A percentile compares a stretch with the other conserved stretches of the same genome.
These are phyloP conservation scores for Aphanomyces stellatus DNA, from an alignment of 352 stramenopile species.

Conservation along the genomic window DNA sequence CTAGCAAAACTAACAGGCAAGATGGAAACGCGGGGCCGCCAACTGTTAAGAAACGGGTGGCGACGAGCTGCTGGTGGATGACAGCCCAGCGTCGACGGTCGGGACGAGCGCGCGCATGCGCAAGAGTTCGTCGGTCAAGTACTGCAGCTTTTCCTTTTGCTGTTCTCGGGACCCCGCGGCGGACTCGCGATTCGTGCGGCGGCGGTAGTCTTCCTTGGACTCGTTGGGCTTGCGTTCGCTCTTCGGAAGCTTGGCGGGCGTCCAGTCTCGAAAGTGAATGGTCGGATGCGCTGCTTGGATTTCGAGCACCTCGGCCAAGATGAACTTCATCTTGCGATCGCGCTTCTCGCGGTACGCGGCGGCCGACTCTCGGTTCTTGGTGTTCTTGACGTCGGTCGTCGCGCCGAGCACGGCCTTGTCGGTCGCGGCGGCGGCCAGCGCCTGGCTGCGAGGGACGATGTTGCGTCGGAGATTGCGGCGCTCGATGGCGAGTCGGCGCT, in stretches of 20 bases:
- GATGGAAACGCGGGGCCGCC: too few species aligned
- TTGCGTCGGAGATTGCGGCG: conserved; percentile 9
- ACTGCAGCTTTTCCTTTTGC: conserved; percentile 8
- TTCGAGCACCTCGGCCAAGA: conserved; percentile 2
- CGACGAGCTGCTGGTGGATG: not conserved
- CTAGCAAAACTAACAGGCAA: too few species aligned
- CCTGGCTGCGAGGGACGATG: not conserved
- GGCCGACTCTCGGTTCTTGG: conserved; percentile 8
- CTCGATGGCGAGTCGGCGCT: conserved; percentile 10
- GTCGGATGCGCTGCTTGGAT: conserved; percentile 1
- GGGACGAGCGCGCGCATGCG: not conserved
- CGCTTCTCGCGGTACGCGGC: conserved; percentile 14
- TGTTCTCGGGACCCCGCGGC: conserved; percentile 5
- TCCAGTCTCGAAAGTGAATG: not conserved
- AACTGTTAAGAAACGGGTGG: not conserved
- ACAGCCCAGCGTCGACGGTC: not conserved
- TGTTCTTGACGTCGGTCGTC: conserved; percentile 7
- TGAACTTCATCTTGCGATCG: conserved; percentile 3
- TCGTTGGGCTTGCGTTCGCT: not conserved
- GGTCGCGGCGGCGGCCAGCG: not conserved
- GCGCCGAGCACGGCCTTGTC: not conserved
- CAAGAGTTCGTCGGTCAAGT: not conserved
- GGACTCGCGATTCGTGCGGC: conserved; percentile 13
- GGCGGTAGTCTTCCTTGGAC: conserved; percentile 15
- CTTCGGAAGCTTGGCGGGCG: not conserved